Base-by-base conservation (phyloP, 306 rosid genomes). In the Chamaecrista fasciculata region DNA sequence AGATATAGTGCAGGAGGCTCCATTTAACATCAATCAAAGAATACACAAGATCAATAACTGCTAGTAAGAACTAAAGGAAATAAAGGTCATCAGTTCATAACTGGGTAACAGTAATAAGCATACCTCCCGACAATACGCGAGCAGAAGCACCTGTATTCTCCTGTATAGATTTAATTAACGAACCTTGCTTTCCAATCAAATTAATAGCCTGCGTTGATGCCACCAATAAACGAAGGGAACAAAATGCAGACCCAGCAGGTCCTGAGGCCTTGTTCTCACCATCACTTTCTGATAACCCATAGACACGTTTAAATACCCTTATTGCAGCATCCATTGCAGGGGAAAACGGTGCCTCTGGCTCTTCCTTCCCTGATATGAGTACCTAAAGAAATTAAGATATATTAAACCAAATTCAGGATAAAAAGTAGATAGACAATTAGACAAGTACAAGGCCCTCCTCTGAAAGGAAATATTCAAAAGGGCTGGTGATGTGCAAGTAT, bases 141-240 rank as follows among this genome's bases (percentile, higher is more conserved):
- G 84, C 85, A 70, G 92, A 73, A 71, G 95, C 88, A 25, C 86
- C 87, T 0, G 97, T 85, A 37, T 58, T 79, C 85, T 91, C 99
- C 83, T 89, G 99, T 73, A 95, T 95, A 39, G 97, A 85, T 75
- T 95, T 95, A 68, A 95, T 95, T 62, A 89, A 70, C 0, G 96
- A 89, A 21, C 99, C 99, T 74, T 95, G 99, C 73, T 95, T 95
- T 78, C 99, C 99, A 55, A 95, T 95, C 70, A 95, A 73, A 83
- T 86, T 95, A 77, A 95, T 91, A 21, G 99, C 99, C 73, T 95
- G 99, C 3, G 99, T 95, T 15, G 99, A 86, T 68, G 97, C 96
- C 69, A 91, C 97, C 76, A 95, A 71, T 68, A 95, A 70, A 46
- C 97, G 89, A 43, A 91, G 56, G 3, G 99, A 89, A 83, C 84